Percentiles rank a stretch among this genome's conserved stretches.
Evolutionary conservation across 805 yeast species (phyloP).

Genomic region (Barnettozyma salicaria): DNA sequence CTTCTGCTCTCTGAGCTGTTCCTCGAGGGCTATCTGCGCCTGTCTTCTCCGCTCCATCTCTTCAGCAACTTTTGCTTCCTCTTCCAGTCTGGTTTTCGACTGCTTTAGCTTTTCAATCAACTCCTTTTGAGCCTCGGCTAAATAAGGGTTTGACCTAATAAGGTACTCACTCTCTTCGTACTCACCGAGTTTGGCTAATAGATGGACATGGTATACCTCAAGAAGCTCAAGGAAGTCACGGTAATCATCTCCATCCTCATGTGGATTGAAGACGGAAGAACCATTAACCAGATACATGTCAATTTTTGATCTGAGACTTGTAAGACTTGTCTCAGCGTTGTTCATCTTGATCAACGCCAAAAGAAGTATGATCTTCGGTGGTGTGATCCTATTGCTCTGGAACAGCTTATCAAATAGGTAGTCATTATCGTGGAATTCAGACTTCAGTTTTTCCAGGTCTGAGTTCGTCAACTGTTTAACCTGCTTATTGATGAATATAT

Average conservation of each 20-base stretch:
- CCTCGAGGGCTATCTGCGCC: conserved; percentile 1
- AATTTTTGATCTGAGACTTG: conserved; percentile 14
- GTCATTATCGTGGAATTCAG: conserved; percentile 9
- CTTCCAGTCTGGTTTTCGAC: conserved; percentile 9
- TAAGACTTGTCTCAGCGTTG: conserved; percentile 15
- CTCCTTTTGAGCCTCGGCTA: conserved; percentile 13
- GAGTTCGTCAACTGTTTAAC: conserved; percentile 1
- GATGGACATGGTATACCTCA: conserved; percentile 21
- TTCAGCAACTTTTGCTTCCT: conserved; percentile 9
- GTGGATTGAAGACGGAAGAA: conserved; percentile 5
- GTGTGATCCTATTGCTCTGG: conserved; percentile 8
- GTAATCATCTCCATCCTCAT: conserved; percentile 1
- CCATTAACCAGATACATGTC: conserved; percentile 20
- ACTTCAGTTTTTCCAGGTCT: conserved; percentile 5
- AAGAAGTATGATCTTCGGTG: conserved; percentile 20
- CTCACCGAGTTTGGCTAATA: conserved; percentile 18
- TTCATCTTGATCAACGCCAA: conserved; percentile 23
- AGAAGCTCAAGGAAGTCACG: conserved; percentile 17
- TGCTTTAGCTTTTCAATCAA: conserved; percentile 12
- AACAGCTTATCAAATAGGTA: conserved; percentile 15
- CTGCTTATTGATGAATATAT: conserved; percentile 19
- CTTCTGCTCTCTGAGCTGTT: conserved; percentile 15
- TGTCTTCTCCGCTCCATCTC: conserved; percentile 14
- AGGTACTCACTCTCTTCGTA: conserved; percentile 21
- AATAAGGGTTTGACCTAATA: conserved; percentile 17